Evolutionary conservation across 2,329 filamentous ascomycete genomes (phyloP), one percentile per base, ranked within the genome.

Genomic region (Alternaria brassicicola): DNA sequence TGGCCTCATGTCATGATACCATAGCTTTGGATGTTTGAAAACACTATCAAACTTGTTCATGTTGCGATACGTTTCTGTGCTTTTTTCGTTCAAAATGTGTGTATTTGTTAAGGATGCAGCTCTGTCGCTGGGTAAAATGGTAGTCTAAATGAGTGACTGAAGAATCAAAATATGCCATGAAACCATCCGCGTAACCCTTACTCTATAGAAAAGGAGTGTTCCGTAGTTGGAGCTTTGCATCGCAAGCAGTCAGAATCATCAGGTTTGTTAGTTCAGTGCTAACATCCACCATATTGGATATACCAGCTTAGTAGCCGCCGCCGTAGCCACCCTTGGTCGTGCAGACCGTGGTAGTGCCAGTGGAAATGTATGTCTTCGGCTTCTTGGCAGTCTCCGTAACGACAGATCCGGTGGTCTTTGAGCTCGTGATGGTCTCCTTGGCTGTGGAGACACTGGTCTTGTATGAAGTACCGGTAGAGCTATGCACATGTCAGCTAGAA

Each of bases 331-430:
- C 49, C 45, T 65, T 63, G 33, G 68, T 69, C 12, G 54, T 48
- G 64, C 70, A 73, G 10, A 59, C 43, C 1, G 61, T 62, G 48
- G 62, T 65, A 2, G 67, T 70, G 42, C 65, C 64, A n/a, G 65
- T 59, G 4, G 43, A 33, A 1, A 59, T 54, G 21, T 62, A 61
- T 2, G 69, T 72, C 33, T 52, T 64, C 0, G 68, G 66, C 12
- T 63, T 57, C 15, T 59, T 64, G 2, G 48, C 60, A 10, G 66
- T 71, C 39, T 66, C 55, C 9, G 65, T 68, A 49, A 46, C 49
- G 10, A 69, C 48, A 3, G 57, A 56, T 6, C 47, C 49, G 3
- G 39, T 50, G 10, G 63, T 60, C 19, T 55, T 55, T 7, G 56
- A 66, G 21, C 48, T 52, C 2, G 62, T 52, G 12, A 59, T 36